Percentiles rank a stretch among this genome's conserved stretches.
These are phyloP conservation scores for Pseudogymnoascus sp. DNA, from an alignment of 2,329 filamentous ascomycete genomes.

Conservation along the genomic window DNA sequence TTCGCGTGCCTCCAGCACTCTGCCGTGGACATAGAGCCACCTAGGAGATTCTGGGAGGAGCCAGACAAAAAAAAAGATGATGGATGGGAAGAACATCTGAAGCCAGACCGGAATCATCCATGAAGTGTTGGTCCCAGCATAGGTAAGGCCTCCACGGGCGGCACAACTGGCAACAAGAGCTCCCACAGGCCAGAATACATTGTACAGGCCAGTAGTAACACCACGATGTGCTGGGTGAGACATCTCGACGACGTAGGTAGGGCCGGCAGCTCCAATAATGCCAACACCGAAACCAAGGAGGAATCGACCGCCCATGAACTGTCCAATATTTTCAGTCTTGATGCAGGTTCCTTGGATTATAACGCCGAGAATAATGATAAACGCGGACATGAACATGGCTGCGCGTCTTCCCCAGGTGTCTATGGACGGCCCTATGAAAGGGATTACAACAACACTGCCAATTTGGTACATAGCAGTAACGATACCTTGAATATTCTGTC, in stretches of 20 bases:
- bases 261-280: constrained; percentile 50
- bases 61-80: constrained; percentile 42
- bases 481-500: constrained; percentile 26
- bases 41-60: constrained; percentile 56
- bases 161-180: constrained; percentile 37
- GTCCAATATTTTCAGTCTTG: constrained; percentile 34
- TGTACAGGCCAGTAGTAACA: constrained; percentile 47
- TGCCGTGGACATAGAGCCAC: constrained; percentile 51
- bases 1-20: constrained; percentile 43
- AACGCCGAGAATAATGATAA: constrained; percentile 42
- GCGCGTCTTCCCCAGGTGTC: constrained; percentile 41
- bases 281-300: constrained; percentile 48
- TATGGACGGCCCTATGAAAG: constrained; percentile 35
- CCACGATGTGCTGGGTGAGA: constrained; percentile 54
- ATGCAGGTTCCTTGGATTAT: constrained; percentile 37
- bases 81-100: constrained; percentile 36
- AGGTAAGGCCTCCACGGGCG: constrained; percentile 40
- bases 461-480: constrained; percentile 43
- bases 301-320: constrained; percentile 49
- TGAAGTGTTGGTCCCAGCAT: constrained; percentile 26
- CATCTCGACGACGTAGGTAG: constrained; percentile 54
- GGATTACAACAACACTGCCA: constrained; percentile 36
- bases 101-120: constrained; percentile 49
- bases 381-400: constrained; percentile 47
- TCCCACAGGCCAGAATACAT: constrained; percentile 34